phyloP scores from a whole-genome alignment of 345 rosid species.

The Cardiospermum halicacabum region DNA sequence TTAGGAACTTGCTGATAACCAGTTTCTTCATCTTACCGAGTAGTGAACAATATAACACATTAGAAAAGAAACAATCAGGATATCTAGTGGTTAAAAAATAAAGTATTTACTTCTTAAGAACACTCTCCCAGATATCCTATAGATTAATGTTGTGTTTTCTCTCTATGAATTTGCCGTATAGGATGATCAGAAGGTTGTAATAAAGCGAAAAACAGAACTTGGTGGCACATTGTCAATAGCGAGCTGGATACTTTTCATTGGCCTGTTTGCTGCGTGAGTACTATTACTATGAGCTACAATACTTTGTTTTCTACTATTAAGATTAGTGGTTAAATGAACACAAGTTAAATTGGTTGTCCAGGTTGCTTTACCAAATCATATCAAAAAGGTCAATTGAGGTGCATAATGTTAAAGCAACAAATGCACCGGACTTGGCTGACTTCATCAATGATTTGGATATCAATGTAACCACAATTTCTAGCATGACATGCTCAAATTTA shows the following conservation, averaged over 20 bases:
- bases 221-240: conserved; percentile 94
- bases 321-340: conserved; percentile 6
- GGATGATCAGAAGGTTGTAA: conserved; percentile 81
- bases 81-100: background rate
- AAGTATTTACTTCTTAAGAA: background rate
- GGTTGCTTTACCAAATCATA: conserved; percentile 91
- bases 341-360: conserved; percentile 42
- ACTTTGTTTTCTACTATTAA: background rate
- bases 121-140: background rate
- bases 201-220: conserved; percentile 86
- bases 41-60: background rate
- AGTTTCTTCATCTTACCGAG: background rate
- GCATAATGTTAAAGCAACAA: conserved; percentile 78
- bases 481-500: conserved; percentile 82
- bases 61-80: background rate
- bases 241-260: conserved; percentile 88
- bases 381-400: conserved; percentile 79
- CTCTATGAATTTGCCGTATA: conserved; percentile 20
- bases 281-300: background rate
- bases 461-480: conserved; percentile 74
- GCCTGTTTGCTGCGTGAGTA: conserved; percentile 93
- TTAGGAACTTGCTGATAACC: background rate
- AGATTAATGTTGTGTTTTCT: background rate
- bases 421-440: conserved; percentile 63
- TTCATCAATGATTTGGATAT: conserved; percentile 80